Base-by-base conservation (phyloP, 768 basidiomycete species). In the Lyophyllum semitale region DNA sequence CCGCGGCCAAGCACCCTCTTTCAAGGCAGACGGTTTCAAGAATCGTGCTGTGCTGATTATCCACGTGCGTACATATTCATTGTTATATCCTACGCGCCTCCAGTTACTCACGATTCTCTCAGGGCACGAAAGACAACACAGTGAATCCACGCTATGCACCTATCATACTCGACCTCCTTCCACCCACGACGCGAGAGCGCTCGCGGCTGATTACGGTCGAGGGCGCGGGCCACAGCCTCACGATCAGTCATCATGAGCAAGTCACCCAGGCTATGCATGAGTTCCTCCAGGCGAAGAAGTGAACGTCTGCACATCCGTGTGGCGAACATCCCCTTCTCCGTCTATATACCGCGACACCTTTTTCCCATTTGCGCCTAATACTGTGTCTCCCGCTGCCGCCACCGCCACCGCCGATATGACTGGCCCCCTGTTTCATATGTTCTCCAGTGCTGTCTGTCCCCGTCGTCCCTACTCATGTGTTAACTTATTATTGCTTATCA, bases 41-140 rank as follows among this genome's bases (percentile, higher is more conserved):
- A 71, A 73, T 18, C 77, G 80, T 45, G 70, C 76, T 23, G 81
- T 87, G 6, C 72, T 90, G 33, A 68, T 90, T n/a, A 73, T 91
- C 27, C 88, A 89, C 67, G 88, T 84, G 60, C 26, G 81, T 70
- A 26, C 23, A 15, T 30, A 5, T 51, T 23, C 11, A 25, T 46
- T 37, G 26, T 5, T 13, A 7, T n/a, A n/a, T 18, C 18, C 4
- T 9, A n/a, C 4, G 37, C 37, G n/a, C n/a, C 18, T 38, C 35
- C 15, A 17, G 35, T 33, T 29, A 73, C 58, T 46, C 29, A 18
- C 41, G 27, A 48, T 30, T 29, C 41, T 40, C 33, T 4, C 55
- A 85, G 82, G 84, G 85, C n/a, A 87, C 85, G 12, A 70, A 75
- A 22, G 85, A 87, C 62, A 69, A 63, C 8, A 83, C 83, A 0